phyloP scores from a whole-genome alignment of 495 filamentous ascomycete species.

The Neurospora sp. region DNA sequence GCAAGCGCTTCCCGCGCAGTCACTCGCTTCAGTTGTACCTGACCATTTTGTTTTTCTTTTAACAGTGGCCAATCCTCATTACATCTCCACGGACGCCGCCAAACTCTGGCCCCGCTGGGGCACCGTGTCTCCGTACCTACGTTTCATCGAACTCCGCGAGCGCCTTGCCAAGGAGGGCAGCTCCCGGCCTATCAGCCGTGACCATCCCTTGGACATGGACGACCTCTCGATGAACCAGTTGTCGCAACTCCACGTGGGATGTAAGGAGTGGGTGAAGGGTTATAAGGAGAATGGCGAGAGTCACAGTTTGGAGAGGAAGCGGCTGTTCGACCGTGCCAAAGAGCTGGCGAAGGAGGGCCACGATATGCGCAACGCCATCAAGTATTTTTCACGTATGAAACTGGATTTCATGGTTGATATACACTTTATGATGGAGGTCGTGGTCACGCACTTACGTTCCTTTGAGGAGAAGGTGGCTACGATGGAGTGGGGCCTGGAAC shows the following conservation, averaged over 20 bases:
- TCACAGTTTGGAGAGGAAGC: neutral
- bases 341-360: neutral
- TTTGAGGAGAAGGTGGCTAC: neutral
- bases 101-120: neutral
- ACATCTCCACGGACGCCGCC: neutral
- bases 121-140: neutral
- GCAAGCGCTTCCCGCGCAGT: neutral
- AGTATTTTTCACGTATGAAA: neutral
- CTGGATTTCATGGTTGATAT: neutral
- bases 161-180: neutral
- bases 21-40: neutral
- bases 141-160: neutral
- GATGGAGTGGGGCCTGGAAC: neutral
- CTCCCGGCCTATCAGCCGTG: neutral
- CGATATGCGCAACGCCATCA: neutral
- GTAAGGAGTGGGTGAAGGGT: neutral
- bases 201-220: neutral
- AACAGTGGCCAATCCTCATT: neutral
- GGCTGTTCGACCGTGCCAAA: neutral
- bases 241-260: neutral
- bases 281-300: neutral
- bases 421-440: neutral
- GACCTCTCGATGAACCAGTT: neutral
- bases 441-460: neutral
- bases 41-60: neutral